Evolutionary conservation across 176 grass and related monocot species (phyloP), one percentile per base, ranked within the genome.

Genomic region (Aegilops bicornis): DNA sequence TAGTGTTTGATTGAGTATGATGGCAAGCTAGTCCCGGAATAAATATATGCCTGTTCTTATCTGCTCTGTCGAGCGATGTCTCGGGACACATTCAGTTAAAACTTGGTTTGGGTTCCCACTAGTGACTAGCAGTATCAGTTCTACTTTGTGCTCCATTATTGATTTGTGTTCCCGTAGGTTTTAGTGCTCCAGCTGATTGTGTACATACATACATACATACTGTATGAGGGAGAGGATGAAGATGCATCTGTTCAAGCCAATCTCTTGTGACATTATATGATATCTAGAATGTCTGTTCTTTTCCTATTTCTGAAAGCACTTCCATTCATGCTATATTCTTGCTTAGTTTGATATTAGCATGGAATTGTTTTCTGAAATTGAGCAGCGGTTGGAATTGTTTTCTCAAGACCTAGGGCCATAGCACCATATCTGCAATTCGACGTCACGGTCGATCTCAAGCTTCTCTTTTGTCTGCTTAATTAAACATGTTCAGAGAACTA

Each of bases 31-130:
- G 68, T 32, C 73, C 80, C 79, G 47, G 1, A 71, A 85, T 76
- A 91, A 56, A 85, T 84, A 81, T 81, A 24, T 63, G 24, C 68
- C 16, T 42, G 54, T 70, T 37, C 76, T 88, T 88, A 82, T 88
- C 89, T 85, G 43, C 75, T 87, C 73, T 76, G 25, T 20, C 73
- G 19, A 10, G 25, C 48, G 8, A 54, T 76, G 24, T 76, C 24
- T 76, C 27, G 25, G 15, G 42, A 17, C 48, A 1, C 47, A 47
- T 19, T 1, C 72, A 19, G 42, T 52, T 76, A 2, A 76, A 76
- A 50, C 16, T 20, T 31, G 1, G 59, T 14, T 47, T 58, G 2
- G 54, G 6, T 58, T 58, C 22, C 54, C 54, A 8, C 17, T 58
- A 22, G 54, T 58, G 54, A 58, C 54, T 8, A 58, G 54, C 1